Conservation (phyloP, 2,329 filamentous ascomycete genomes). For the Xylaria sp. region DNA sequence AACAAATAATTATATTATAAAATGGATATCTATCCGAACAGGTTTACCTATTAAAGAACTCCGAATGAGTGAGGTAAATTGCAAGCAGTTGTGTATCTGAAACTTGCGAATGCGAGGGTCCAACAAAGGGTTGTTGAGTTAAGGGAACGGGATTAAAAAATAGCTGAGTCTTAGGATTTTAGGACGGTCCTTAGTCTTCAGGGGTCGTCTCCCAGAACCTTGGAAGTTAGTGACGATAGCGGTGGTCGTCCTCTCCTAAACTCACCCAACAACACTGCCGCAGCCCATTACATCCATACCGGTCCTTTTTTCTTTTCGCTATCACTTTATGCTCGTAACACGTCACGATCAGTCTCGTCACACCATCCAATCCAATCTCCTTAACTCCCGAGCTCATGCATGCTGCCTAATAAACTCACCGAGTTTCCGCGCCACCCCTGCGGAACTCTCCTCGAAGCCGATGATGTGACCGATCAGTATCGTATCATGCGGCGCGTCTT, state of each 20-base stretch:
- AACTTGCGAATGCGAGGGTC: not conserved
- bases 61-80: too few relatives aligned
- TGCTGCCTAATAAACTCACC: slow-evolving; percentile 41
- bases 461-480: slow-evolving; percentile 52
- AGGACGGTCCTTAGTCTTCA: too few relatives aligned
- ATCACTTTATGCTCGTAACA: not conserved
- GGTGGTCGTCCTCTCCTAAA: too few relatives aligned
- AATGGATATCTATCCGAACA: too few relatives aligned
- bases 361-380: not conserved
- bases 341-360: too few relatives aligned
- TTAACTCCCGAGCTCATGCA: slow-evolving; percentile 12
- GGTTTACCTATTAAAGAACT: too few relatives aligned
- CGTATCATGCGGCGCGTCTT: slow-evolving; percentile 58
- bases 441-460: slow-evolving; percentile 54
- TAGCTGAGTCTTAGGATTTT: too few relatives aligned
- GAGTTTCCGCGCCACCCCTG: slow-evolving; percentile 39
- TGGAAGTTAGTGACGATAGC: too few relatives aligned
- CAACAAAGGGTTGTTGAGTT: not conserved
- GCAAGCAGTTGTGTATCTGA: not conserved
- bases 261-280: too few relatives aligned
- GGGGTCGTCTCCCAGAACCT: too few relatives aligned
- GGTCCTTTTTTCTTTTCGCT: not conserved
- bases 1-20: not conserved
- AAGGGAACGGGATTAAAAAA: not conserved
- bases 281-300: too few relatives aligned